A percentile compares a stretch with the other conserved stretches of the same genome.
These are phyloP conservation scores for Talaromyces sp. DNA, from an alignment of 2,329 filamentous ascomycete species.

Conservation along the genomic window DNA sequence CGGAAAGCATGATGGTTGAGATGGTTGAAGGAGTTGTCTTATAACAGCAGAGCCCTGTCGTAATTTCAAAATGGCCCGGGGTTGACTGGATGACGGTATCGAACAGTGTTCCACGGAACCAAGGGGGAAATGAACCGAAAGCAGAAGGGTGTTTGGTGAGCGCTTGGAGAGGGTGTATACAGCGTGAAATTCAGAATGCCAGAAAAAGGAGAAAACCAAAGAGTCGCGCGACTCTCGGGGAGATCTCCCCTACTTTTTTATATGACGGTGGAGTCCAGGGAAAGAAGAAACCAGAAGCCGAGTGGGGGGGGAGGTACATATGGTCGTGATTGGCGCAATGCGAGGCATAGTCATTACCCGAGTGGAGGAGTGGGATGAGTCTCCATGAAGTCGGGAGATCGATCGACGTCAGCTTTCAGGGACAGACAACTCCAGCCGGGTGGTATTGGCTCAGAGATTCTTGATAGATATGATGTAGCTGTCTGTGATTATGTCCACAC, in stretches of 20 bases:
- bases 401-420: constrained; percentile 20
- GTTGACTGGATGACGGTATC: constrained; percentile 20
- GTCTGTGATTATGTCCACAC: not conserved
- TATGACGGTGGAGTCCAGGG: constrained; percentile 29
- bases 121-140: not conserved
- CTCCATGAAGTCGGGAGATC: constrained; percentile 28
- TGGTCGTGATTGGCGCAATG: constrained; percentile 11
- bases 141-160: not conserved
- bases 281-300: constrained; percentile 32
- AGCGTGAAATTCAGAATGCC: not conserved
- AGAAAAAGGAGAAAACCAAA: constrained; percentile 7
- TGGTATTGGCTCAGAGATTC: no score
- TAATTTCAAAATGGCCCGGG: constrained; percentile 14
- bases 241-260: constrained; percentile 21
- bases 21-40: not conserved
- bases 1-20: constrained; percentile 42
- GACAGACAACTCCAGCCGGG: not conserved
- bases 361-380: constrained; percentile 22
- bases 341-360: constrained; percentile 16
- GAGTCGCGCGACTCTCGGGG: constrained; percentile 12
- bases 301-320: constrained; percentile 21
- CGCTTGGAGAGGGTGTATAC: not conserved
- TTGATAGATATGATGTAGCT: no score
- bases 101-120: constrained; percentile 20
- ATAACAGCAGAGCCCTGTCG: not conserved